Evolutionary conservation across 768 basidiomycete genomes (phyloP).

Genomic region (Tulasnella sp.): DNA sequence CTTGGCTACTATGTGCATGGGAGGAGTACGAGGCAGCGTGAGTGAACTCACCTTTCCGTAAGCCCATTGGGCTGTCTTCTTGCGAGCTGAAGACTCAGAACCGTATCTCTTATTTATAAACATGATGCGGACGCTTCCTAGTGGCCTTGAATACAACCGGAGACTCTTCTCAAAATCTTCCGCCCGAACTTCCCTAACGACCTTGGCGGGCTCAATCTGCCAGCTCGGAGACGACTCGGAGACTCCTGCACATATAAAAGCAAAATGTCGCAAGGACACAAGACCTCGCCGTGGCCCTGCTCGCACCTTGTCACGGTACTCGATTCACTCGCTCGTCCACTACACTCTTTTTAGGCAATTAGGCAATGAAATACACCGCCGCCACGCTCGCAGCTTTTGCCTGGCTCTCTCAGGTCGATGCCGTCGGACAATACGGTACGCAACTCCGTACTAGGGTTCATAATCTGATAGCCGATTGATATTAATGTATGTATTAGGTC

Average conservation of each 20-base stretch:
- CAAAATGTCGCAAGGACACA: not conserved
- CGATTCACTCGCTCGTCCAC: not conserved
- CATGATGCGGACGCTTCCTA: not conserved
- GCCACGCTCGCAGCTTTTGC: not conserved
- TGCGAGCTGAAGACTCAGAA: not conserved
- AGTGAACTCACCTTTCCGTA: not conserved
- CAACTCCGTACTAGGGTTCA: not conserved
- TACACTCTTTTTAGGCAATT: not conserved
- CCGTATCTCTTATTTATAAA: not conserved
- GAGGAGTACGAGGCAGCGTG: not conserved
- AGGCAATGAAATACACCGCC: not conserved
- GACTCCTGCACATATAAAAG: not conserved
- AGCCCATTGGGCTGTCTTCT: not conserved
- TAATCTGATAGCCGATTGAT: not conserved
- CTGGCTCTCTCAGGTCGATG: not conserved
- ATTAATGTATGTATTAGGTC: not conserved
- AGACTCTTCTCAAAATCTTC: not conserved
- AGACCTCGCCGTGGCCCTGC: not conserved
- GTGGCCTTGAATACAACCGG: not conserved
- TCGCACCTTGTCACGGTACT: not conserved
- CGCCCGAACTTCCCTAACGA: not conserved
- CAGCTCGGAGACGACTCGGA: not conserved
- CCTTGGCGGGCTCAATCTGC: not conserved
- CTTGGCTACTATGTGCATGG: not conserved
- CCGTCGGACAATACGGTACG: not conserved